A percentile compares a stretch with the other conserved stretches of the same genome.
Evolutionary conservation across 805 yeast species (phyloP).

Genomic region (Nakazawaea ernobii): DNA sequence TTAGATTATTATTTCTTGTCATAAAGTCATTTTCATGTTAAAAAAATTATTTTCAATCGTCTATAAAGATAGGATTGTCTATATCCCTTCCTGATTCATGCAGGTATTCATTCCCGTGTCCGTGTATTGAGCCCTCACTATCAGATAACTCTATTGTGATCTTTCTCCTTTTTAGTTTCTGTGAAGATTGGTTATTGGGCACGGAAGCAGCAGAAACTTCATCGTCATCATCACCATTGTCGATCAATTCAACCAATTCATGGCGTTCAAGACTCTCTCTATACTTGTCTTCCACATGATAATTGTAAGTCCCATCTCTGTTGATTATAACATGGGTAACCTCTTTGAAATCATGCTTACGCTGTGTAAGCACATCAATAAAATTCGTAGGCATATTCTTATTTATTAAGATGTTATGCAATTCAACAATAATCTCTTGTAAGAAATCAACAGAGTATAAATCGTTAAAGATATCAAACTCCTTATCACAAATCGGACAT

Average conservation of each 20-base stretch:
- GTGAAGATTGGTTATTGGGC: background rate
- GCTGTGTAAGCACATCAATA: background rate
- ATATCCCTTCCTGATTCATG: background rate
- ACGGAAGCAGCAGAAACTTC: background rate
- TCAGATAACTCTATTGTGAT: background rate
- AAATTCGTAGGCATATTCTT: background rate
- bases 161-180: background rate
- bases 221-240: background rate
- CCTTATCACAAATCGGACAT: constrained; percentile 30
- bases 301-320: constrained; percentile 2
- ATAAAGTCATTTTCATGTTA: background rate
- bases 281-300: background rate
- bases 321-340: constrained; percentile 4
- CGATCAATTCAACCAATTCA: constrained; percentile 2
- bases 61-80: constrained; percentile 1
- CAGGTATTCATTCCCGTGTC: background rate
- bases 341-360: background rate
- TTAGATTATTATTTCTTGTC: too few species aligned
- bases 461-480: constrained; percentile 25
- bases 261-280: background rate
- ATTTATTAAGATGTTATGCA: background rate
- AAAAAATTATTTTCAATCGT: background rate
- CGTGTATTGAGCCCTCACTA: background rate
- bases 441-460: constrained; percentile 26
- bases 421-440: constrained; percentile 14